Evolutionary conservation across 345 rosid species (phyloP).

Genomic region (Pugionium cornutum): DNA sequence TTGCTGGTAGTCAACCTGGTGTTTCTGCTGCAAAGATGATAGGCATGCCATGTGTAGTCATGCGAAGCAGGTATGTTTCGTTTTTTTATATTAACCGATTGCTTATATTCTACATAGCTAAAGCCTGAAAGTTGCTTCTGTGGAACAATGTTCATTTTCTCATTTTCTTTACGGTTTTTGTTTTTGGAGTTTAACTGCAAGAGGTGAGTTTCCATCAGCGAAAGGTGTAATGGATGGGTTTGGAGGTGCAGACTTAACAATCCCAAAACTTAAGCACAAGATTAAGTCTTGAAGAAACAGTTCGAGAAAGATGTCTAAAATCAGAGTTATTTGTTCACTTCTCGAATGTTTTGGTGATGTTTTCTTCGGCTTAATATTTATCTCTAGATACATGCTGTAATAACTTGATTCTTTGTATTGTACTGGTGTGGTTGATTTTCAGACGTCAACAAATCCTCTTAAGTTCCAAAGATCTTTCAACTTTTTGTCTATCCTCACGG

Average conservation of each 20-base stretch:
- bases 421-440: slow-evolving; percentile 21
- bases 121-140: slow-evolving; percentile 5
- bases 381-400: slow-evolving; percentile 14
- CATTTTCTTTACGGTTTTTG: neutral
- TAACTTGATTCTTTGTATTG: slow-evolving; percentile 28
- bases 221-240: slow-evolving; percentile 87
- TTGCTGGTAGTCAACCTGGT: slow-evolving; percentile 86
- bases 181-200: slow-evolving; percentile 59
- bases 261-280: slow-evolving; percentile 54
- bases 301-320: slow-evolving; percentile 19
- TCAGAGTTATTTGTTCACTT: slow-evolving; percentile 4
- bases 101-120: neutral
- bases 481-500: neutral
- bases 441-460: slow-evolving; percentile 1
- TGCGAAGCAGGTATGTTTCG: slow-evolving; percentile 74
- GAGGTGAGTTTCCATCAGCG: slow-evolving; percentile 87
- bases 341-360: neutral
- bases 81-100: neutral
- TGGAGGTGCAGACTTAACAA: slow-evolving; percentile 83
- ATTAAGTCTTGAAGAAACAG: slow-evolving; percentile 43
- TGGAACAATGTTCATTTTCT: slow-evolving; percentile 7
- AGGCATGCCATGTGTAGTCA: slow-evolving; percentile 83
- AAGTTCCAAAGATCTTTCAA: neutral
- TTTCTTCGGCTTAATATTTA: slow-evolving; percentile 9
- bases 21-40: slow-evolving; percentile 73